Percentiles rank a stretch among this genome's conserved stretches.
Conservation (phyloP, 257 asterid genomes). For the Forsythia viridissima region DNA sequence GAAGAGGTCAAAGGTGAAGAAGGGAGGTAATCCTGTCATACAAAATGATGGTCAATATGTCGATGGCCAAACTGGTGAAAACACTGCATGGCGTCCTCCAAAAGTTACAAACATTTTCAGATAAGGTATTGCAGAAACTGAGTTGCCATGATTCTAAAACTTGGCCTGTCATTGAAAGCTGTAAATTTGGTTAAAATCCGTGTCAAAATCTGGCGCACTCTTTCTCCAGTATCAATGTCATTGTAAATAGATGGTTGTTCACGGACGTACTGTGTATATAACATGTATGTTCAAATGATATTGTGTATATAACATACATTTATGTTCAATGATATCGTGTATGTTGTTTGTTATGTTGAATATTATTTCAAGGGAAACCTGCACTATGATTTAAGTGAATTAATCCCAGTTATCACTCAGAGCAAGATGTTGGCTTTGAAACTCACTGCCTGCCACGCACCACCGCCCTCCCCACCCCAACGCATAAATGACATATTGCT, state of each 20-base stretch:
- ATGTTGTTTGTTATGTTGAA: not conserved
- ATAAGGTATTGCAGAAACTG: constrained; percentile 24
- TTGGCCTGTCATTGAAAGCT: not conserved
- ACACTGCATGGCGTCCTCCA: constrained; percentile 63
- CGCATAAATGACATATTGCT: no score
- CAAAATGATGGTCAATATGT: constrained; percentile 37
- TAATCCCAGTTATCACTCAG: no score
- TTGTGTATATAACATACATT: not conserved
- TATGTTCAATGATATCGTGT: not conserved
- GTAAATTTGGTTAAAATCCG: not conserved
- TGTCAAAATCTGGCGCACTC: not conserved
- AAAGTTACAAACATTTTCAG: constrained; percentile 66
- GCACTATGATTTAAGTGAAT: no score
- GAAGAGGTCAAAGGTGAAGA: constrained; percentile 36
- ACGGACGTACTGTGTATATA: not conserved
- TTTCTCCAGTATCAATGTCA: not conserved
- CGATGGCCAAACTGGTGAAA: constrained; percentile 39
- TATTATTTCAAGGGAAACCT: not conserved
- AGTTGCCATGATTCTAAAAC: not conserved
- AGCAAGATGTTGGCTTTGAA: no score
- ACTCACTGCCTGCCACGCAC: no score
- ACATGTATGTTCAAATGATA: not conserved
- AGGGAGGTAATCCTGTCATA: constrained; percentile 21
- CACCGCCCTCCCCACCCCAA: no score
- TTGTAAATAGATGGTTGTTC: constrained; percentile 31